These are phyloP conservation scores for Hylodesmum podocarpum DNA, from an alignment of 306 rosid genomes.

Conservation along the genomic window DNA sequence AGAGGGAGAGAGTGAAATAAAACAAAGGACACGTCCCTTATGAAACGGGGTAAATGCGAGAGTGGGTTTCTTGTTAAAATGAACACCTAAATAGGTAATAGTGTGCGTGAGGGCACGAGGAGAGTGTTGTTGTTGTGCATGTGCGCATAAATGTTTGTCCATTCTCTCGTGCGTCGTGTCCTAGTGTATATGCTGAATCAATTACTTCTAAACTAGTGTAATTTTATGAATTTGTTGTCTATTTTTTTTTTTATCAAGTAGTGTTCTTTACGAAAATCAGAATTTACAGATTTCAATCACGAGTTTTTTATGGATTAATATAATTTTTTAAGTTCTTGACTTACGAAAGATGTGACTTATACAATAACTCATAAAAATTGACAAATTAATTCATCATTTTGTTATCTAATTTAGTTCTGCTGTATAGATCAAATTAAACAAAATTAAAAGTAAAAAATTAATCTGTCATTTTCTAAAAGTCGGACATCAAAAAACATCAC, in stretches of 20 bases:
- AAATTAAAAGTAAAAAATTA: no score
- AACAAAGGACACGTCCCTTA: not conserved
- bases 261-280: not conserved
- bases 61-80: not conserved
- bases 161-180: not conserved
- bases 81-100: not conserved
- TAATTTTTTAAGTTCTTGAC: no score
- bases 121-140: not conserved
- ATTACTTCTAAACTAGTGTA: not conserved
- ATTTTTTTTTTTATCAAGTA: not conserved
- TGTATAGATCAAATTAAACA: no score
- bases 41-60: conserved; percentile 1
- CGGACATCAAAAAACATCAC: no score
- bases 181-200: not conserved
- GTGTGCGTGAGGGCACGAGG: not conserved
- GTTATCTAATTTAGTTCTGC: no score
- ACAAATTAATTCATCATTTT: no score
- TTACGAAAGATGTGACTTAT: no score
- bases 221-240: not conserved
- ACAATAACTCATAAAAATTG: no score
- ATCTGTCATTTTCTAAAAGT: no score
- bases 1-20: not conserved
- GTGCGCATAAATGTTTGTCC: not conserved
- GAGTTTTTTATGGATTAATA: not conserved
- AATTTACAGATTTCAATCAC: not conserved